Base-by-base conservation (phyloP, 768 basidiomycete species). In the Rubroboletus satanas region DNA sequence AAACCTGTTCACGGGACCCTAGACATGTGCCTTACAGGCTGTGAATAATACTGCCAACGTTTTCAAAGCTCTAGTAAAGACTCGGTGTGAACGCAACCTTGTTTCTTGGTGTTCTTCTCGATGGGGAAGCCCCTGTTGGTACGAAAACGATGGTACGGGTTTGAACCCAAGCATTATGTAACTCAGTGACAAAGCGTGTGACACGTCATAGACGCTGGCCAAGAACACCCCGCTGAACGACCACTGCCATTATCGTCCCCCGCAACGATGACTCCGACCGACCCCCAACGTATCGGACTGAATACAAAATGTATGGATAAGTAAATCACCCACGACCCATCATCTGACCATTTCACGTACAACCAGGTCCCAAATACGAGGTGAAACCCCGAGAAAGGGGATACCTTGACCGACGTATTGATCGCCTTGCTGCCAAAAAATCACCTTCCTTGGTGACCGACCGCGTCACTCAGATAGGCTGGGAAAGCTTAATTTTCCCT, bases 31-130 rank as follows among this genome's bases (percentile, higher is more conserved):
- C 52, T 56, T 23, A 29, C 18, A 35, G 1, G 18, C 18, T 17
- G 47, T 28, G 37, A 52, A 18, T 6, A 4, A n/a, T 23, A 28
- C 39, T 17, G 14, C 18, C 15, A 32, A n/a, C 2, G 21, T 21
- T 44, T 44, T 44, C 23, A 28, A 26, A 17, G 12, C 17, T 56
- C 11, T 23, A 41, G 55, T 56, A 57, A 56, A 21, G 28, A 15
- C n/a, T 26, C 21, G 14, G 41, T 26, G 35, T 57, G 44, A 50
- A 26, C 41, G 23, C 42, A 57, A 45, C 56, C 17, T 51, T 44
- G 18, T 38, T 49, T 35, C 12, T 5, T 15, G 14, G 9, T 32
- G 10, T 11, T 26, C 15, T 21, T 54, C 53, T 50, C 15, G 12
- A 36, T 9, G 1, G 5, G 51, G 51, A 53, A 21, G 35, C 18